Conservation (phyloP, 2,329 filamentous ascomycete genomes). For the Phialophora macrospora region DNA sequence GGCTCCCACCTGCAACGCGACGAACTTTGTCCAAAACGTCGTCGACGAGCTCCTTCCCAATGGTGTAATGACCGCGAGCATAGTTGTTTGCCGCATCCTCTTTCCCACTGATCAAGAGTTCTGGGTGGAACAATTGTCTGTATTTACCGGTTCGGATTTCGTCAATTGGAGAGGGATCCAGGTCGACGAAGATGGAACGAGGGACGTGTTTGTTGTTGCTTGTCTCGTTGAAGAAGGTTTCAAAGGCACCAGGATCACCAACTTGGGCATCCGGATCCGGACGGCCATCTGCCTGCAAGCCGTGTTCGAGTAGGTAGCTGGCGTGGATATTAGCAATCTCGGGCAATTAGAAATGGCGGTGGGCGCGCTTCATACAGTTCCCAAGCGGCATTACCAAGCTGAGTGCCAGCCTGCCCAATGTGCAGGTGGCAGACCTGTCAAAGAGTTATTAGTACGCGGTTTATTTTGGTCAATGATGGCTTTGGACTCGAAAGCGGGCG, state of each 20-base stretch:
- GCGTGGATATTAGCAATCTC: slow-evolving; percentile 32
- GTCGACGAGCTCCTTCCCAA: slow-evolving; percentile 70
- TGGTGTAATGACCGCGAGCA: slow-evolving; percentile 71
- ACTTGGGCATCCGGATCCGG: slow-evolving; percentile 61
- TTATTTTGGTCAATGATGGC: background rate
- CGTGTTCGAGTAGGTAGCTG: slow-evolving; percentile 69
- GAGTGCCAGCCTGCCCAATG: slow-evolving; percentile 70
- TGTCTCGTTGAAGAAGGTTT: slow-evolving; percentile 71
- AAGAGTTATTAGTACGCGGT: slow-evolving; percentile 24
- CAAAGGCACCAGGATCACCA: slow-evolving; percentile 62
- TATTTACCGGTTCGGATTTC: slow-evolving; percentile 69
- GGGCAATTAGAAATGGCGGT: slow-evolving; percentile 42
- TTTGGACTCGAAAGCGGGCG: background rate
- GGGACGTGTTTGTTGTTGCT: slow-evolving; percentile 69
- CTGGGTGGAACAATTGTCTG: slow-evolving; percentile 68
- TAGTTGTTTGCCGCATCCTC: slow-evolving; percentile 74
- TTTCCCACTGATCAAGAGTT: slow-evolving; percentile 69
- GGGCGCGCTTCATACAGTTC: slow-evolving; percentile 61
- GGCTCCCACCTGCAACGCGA: slow-evolving; percentile 62
- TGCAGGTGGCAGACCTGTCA: slow-evolving; percentile 67
- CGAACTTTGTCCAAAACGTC: slow-evolving; percentile 68
- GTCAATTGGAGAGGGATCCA: slow-evolving; percentile 70
- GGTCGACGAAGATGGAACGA: slow-evolving; percentile 69
- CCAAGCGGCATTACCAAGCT: slow-evolving; percentile 72
- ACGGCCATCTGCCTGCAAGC: slow-evolving; percentile 64